Evolutionary conservation across 164 flowering plant species (phyloP).

Genomic region (grape (Vitis vinifera)): DNA sequence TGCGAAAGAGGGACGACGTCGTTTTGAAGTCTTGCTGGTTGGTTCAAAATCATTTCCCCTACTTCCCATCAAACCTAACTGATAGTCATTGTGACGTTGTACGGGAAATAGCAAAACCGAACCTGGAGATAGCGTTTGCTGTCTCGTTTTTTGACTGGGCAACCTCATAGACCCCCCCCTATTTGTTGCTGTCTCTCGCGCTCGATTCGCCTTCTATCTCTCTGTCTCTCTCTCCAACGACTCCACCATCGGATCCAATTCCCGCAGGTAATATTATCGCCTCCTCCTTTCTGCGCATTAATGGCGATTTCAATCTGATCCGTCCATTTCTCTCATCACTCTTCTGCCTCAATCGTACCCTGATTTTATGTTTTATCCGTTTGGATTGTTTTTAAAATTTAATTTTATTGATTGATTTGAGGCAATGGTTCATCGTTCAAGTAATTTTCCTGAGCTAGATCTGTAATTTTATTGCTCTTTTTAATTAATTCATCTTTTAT

Average conservation of each 20-base stretch:
- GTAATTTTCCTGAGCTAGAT: too few species aligned
- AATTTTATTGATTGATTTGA: not conserved
- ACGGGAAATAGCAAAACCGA: too few species aligned
- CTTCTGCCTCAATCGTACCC: not conserved
- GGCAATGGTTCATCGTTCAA: not conserved
- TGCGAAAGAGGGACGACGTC: too few species aligned
- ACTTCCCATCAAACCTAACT: too few species aligned
- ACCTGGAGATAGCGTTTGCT: too few species aligned
- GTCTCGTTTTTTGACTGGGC: conserved; percentile 27
- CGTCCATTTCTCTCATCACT: not conserved
- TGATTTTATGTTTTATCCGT: not conserved
- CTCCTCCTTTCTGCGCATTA: not conserved
- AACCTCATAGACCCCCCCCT: not conserved
- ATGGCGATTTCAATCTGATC: conserved; percentile 3
- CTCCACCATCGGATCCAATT: conserved; percentile 4
- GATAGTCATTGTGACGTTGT: too few species aligned
- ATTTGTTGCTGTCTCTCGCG: conserved; percentile 19
- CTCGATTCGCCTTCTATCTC: conserved; percentile 29
- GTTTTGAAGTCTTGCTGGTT: too few species aligned
- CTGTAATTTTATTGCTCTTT: too few species aligned
- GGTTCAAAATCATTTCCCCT: too few species aligned
- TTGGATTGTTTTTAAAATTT: not conserved
- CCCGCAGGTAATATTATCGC: conserved; percentile 1
- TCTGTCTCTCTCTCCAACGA: conserved; percentile 5
- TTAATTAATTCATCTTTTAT: too few species aligned